Conservation (phyloP, 2,329 filamentous ascomycete species). For the Hirsutella rhossiliensis region DNA sequence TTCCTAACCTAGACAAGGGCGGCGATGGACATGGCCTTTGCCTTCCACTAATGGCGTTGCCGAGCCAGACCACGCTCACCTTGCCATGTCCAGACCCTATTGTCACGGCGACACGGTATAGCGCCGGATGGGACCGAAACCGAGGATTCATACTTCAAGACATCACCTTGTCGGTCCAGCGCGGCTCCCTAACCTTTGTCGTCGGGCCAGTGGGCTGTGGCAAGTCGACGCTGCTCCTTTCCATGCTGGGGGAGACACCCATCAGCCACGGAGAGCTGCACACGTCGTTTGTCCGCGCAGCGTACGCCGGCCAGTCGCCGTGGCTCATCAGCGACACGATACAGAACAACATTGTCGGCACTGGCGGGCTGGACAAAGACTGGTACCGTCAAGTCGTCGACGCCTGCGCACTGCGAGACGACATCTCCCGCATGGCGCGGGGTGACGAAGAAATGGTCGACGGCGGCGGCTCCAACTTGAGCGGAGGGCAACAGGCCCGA, state of each 20-base stretch:
- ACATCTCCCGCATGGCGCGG: slow-evolving; percentile 7
- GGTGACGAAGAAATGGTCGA: slow-evolving; percentile 10
- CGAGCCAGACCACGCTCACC: too few species aligned
- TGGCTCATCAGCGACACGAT: slow-evolving; percentile 11
- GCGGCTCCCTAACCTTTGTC: slow-evolving; percentile 8
- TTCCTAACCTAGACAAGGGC: too few species aligned
- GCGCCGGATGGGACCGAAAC: too few species aligned
- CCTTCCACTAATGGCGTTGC: too few species aligned
- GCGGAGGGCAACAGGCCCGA: slow-evolving; percentile 14
- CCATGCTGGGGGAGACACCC: slow-evolving; percentile 9
- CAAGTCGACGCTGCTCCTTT: slow-evolving; percentile 9
- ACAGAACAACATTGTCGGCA: slow-evolving; percentile 10
- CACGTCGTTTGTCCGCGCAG: slow-evolving; percentile 3
- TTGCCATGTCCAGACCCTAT: too few species aligned
- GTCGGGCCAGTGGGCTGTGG: slow-evolving; percentile 10
- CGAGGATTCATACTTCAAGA: too few species aligned
- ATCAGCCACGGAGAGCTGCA: slow-evolving; percentile 2
- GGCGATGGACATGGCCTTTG: too few species aligned
- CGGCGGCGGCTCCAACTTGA: slow-evolving; percentile 10
- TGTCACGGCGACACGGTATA: too few species aligned
- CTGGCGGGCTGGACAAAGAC: slow-evolving; percentile 4
- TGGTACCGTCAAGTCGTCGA: slow-evolving; percentile 10
- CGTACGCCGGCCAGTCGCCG: slow-evolving; percentile 11
- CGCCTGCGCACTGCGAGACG: slow-evolving; percentile 7
- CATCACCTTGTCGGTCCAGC: slow-evolving; percentile 4